phyloP scores from a whole-genome alignment of 2,329 filamentous ascomycete genomes.

The Tolypocladium tropicale region DNA sequence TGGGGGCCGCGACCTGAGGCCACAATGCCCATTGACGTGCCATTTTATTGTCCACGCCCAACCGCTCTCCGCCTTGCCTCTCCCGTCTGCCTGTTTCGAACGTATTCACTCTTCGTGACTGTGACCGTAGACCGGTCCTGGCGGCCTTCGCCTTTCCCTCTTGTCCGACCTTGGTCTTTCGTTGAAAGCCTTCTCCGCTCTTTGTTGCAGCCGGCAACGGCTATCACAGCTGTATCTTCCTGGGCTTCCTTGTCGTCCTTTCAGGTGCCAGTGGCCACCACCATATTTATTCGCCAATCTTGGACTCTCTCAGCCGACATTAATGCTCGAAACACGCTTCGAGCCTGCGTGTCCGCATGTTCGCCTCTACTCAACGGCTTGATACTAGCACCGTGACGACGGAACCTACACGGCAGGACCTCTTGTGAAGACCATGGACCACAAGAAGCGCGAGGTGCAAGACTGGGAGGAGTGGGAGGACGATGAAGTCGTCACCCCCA shows the following conservation, averaged over 20 bases:
- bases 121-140: neutral
- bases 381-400: neutral
- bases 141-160: slow-evolving; percentile 1
- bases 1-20: too few relatives aligned
- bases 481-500: slow-evolving; percentile 31
- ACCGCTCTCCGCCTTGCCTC: slow-evolving; percentile 1
- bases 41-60: slow-evolving; percentile 2
- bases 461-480: slow-evolving; percentile 47
- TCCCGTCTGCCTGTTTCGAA: neutral
- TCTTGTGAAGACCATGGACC: slow-evolving; percentile 7
- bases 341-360: neutral
- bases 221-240: neutral
- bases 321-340: neutral
- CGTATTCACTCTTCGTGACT: neutral
- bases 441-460: slow-evolving; percentile 17
- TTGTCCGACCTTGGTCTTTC: neutral
- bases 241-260: neutral
- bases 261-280: neutral
- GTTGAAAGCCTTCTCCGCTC: neutral
- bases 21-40: neutral
- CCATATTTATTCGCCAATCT: neutral
- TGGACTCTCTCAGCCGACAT: neutral
- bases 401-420: neutral
- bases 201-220: neutral
- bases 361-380: neutral